Base-by-base conservation (phyloP, 2,329 filamentous ascomycete species). In the Elsinoe ampelina region DNA sequence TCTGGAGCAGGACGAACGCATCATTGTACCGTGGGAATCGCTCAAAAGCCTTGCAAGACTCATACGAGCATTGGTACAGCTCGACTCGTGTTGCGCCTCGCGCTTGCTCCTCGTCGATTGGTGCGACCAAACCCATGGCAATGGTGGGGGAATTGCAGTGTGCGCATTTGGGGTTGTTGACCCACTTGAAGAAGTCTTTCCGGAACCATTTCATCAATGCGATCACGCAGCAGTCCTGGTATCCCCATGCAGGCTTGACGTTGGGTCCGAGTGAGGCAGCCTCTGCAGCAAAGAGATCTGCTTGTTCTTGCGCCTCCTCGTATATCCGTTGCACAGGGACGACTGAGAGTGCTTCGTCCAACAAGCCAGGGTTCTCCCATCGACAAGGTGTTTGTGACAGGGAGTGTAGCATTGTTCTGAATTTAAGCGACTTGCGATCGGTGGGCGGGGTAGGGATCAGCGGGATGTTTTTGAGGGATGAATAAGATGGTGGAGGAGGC, bases 181-280 rank as follows among this genome's bases (percentile, higher is more conserved):
- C 89, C 85, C 91, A 98, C 59, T 86, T 84, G 73, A 97, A 97
- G 75, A 97, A 97, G 6, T 87, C 86, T 62, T 86, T 81, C 75
- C 93, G 95, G 76, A 96, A 98, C 93, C 93, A 97, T 72, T 87
- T 89, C 66, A 97, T 77, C 61, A 97, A 77, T 59, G 92, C 89
- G 63, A 88, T 82, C 67, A 97, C 86, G 57, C 96, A 89, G 70
- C 92, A 98, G 73, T 98, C 93, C 72, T 97, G 92, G 69, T 97
- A 96, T 58, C 91, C 92, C 92, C 92, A 97, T 75, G 90, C 86
- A 1, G 91, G 82, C 69, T 87, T 86, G 42, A 64, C 64, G 57
- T 85, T 87, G 57, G 87, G 83, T 17, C 87, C 88, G 75, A 95
- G 84, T 63, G 89, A 95, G 68, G 87, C 87, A 32, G 92, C 92